phyloP scores from a whole-genome alignment of 2,329 filamentous ascomycete genomes.

The Fusarium sp. region DNA sequence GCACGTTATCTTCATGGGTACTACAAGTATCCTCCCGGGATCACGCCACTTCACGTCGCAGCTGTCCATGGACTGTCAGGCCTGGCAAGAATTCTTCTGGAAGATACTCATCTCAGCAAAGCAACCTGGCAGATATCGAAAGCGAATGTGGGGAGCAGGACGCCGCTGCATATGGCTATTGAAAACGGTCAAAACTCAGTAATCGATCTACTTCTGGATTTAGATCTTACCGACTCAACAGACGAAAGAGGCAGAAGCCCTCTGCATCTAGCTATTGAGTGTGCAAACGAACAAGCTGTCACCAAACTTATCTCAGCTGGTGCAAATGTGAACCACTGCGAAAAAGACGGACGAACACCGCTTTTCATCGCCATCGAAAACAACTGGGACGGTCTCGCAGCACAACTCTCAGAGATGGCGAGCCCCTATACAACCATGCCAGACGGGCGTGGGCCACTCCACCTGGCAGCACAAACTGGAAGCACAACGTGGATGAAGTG shows the following conservation, averaged over 20 bases:
- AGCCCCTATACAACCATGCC: fast-evolving
- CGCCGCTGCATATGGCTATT: background rate
- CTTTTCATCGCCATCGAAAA: background rate
- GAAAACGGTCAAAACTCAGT: background rate
- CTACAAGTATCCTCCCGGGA: background rate
- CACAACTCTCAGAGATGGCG: background rate
- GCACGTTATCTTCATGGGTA: background rate
- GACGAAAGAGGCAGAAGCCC: background rate
- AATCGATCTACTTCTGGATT: fast-evolving
- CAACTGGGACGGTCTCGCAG: background rate
- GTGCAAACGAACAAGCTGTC: background rate
- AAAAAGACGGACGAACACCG: fast-evolving
- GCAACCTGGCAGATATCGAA: background rate
- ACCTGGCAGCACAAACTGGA: background rate
- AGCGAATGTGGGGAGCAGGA: background rate
- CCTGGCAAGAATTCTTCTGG: fast-evolving
- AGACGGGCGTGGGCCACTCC: fast-evolving
- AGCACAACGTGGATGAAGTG: background rate
- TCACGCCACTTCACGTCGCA: background rate
- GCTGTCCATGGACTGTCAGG: fast-evolving
- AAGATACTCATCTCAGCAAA: background rate
- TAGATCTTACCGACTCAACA: background rate
- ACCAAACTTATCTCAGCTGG: fast-evolving
- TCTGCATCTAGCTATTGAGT: background rate
- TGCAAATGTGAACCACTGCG: background rate